phyloP scores from a whole-genome alignment of 106 monocot genomes.

The Allium sativum region DNA sequence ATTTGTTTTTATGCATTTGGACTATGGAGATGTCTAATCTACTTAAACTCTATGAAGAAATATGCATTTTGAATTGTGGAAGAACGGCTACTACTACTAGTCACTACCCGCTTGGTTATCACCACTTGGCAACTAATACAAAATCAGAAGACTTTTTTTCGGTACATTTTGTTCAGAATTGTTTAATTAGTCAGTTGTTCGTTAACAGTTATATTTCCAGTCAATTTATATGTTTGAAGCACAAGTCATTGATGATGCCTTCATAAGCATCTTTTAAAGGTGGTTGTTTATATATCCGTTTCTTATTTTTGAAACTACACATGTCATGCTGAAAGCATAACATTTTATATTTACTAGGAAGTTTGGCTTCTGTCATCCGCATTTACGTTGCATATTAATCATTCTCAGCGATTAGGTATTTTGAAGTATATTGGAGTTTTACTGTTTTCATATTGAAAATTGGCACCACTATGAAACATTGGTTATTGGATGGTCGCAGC shows the following conservation, averaged over 20 bases:
- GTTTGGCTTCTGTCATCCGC: neutral
- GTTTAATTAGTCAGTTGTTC: neutral
- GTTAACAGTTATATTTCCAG: neutral
- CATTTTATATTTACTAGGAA: neutral
- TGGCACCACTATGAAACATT: neutral
- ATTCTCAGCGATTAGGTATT: neutral
- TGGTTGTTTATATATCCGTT: neutral
- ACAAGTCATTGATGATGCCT: neutral
- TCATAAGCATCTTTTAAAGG: neutral
- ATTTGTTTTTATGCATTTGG: slow-evolving; percentile 5
- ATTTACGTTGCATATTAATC: neutral
- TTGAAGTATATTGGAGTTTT: neutral
- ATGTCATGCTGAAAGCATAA: neutral
- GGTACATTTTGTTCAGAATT: neutral
- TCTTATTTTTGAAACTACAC: neutral
- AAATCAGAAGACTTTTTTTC: neutral
- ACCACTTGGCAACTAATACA: slow-evolving; percentile 7
- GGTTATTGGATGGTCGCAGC: neutral
- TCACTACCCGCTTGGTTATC: neutral
- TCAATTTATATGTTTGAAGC: slow-evolving; percentile 5
- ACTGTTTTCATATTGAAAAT: neutral
- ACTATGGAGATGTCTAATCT: neutral
- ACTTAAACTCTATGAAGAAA: neutral
- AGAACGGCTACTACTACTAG: neutral
- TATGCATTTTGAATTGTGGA: slow-evolving; percentile 2